Evolutionary conservation across 75 land plant species (phyloP), one percentile per base, ranked within the genome.

Genomic region (Pinus albicaulis): DNA sequence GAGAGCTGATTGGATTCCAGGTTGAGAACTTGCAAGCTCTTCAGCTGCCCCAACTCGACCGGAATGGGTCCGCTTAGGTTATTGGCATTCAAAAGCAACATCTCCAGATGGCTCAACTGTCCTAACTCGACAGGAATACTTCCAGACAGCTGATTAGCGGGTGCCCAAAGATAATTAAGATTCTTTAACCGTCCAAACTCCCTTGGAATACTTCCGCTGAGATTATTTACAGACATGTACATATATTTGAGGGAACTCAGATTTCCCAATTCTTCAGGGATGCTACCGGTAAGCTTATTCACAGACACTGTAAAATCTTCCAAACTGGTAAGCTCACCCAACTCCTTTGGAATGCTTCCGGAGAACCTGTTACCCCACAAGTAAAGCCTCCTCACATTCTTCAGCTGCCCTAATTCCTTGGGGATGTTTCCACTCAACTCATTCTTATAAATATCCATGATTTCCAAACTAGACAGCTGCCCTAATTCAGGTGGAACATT

Each of bases 401-500:
- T 26, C 4, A 55, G 20, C 14, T 74, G 28, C 3, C 28, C 55
- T 3, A 80, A 52, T 59, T 80, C 81, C 81, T 52, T 56, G 0
- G 81, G 81, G 6, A 82, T 66, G 72, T 59, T 73, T 19, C 84
- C 83, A 3, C 55, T 63, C 57, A 82, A 77, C 12, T 66, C 41
- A 70, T 82, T 82, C 66, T 28, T 10, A n/a, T 14, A 41, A 12
- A 22, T 4, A 26, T 53, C 22, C 16, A 76, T 60, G 34, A 57
- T 41, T 64, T 64, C 22, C 48, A 61, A 41, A 26, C 52, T 76
- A 19, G 13, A 22, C 57, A 74, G 6, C 41, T 38, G 5, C 41
- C 64, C 79, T 16, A 80, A 20, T 19, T 78, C 34, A 1, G 19
- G 3, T 7, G 82, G 82, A 19, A 80, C 34, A 4, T 64, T 71